Conservation (phyloP, 2,329 filamentous ascomycete genomes). For the Diaporthe humulicola region DNA sequence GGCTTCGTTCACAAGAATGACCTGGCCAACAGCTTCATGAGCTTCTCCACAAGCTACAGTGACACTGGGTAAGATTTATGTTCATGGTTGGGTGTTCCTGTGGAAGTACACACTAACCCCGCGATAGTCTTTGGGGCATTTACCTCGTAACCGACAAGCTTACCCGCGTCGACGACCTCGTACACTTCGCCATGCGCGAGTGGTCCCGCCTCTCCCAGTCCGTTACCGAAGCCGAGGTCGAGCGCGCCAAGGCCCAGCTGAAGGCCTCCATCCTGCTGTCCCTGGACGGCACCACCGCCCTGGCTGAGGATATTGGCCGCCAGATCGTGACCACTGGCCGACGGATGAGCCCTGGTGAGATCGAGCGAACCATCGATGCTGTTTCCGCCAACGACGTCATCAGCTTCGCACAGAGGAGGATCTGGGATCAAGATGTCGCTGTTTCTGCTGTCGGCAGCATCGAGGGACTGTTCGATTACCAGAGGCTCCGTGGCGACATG, state of each 20-base stretch:
- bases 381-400: slow-evolving; percentile 98
- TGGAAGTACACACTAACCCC: slow-evolving; percentile 45
- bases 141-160: slow-evolving; percentile 95
- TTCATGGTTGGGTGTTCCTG: not conserved
- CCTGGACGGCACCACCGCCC: slow-evolving; percentile 95
- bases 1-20: slow-evolving; percentile 93
- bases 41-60: slow-evolving; percentile 99
- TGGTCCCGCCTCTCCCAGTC: slow-evolving; percentile 95
- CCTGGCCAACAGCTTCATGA: slow-evolving; percentile 99
- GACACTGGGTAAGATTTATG: slow-evolving; percentile 87
- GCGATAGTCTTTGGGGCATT: slow-evolving; percentile 94
- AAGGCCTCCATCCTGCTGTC: slow-evolving; percentile 98
- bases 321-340: slow-evolving; percentile 98
- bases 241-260: slow-evolving; percentile 98
- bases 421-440: slow-evolving; percentile 98
- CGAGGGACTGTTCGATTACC: slow-evolving; percentile 86
- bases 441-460: slow-evolving; percentile 93
- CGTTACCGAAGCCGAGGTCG: slow-evolving; percentile 90
- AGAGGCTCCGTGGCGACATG: slow-evolving; percentile 53
- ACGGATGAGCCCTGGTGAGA: slow-evolving; percentile 90
- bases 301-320: slow-evolving; percentile 98
- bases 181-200: slow-evolving; percentile 98
- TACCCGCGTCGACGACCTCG: slow-evolving; percentile 90
- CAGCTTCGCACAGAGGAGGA: slow-evolving; percentile 92
- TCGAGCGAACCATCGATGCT: slow-evolving; percentile 89